Evolutionary conservation across 2,329 filamentous ascomycete genomes (phyloP), one percentile per base, ranked within the genome.

Genomic region (Arthrobotrys pseudoclavata): DNA sequence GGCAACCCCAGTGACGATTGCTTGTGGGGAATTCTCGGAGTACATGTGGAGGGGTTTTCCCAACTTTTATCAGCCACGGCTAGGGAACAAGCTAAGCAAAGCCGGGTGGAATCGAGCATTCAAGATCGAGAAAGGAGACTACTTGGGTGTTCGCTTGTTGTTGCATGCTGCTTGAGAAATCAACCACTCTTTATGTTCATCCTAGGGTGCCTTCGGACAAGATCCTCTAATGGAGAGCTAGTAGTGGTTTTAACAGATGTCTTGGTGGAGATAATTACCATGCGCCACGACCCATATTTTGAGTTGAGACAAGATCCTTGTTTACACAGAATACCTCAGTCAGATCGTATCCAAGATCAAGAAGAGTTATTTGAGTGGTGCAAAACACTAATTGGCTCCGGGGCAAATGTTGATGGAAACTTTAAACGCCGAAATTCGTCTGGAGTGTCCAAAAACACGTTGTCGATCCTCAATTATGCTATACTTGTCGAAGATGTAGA

Each of bases 31-130:
- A 55, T 40, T 4, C 34, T 66, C 4, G 45, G 62, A 2, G 7
- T n/a, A n/a, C n/a, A n/a, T n/a, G n/a, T 13, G 24, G 34, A 68
- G 13, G 15, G 3, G 13, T 68, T 68, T 31, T 26, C 24, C 20
- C 13, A 26, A 3, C 26, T 64, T 34, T 4, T 64, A 34, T 20
- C 13, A 13, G 57, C 26, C 15, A 31, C 57, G 10, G 31, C 5
- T 9, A 12, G 29, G 6, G 57, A 62, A 31, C 13, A 29, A 29
- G 4, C 7, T 22, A 2, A 29, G 20, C 10, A 24, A 20, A 45
- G 20, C 53, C 31, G 31, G 1, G 37, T 3, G 37, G 37, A 40
- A 3, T n/a, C 37, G 4, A 40, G 37, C 12, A 15, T 40, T 40
- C 37, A 3, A 15, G 10, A 10, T 9, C 15, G n/a, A 9, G n/a